Base-by-base conservation (phyloP, 1,139 yeast genomes). In the Protomyces lactucae-debilis region DNA sequence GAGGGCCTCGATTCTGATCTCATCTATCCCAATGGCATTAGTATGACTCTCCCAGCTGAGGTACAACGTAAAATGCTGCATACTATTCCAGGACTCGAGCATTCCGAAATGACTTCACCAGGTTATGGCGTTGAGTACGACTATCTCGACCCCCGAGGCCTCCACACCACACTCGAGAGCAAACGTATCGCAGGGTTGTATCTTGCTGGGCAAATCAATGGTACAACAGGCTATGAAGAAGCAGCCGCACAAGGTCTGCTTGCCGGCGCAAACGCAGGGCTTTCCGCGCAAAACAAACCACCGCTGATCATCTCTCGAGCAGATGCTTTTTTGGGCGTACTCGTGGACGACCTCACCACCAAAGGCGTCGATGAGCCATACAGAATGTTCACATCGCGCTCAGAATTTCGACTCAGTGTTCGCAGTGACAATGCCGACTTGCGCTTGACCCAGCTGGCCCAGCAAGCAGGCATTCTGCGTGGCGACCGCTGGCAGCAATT, bases 71-170 rank as follows among this genome's bases (percentile, higher is more conserved):
- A 82, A 68, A 82, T 92, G 80, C 83, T 95, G 61, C 79, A 80
- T 66, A 77, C 90, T 77, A 88, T 95, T 71, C 88, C 91, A 0
- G 99, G 99, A 0, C 82, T 96, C 65, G 97, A 90, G 71, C 85
- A 89, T 70, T 97, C 88, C 0, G 79, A 77, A 21, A 90, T 95
- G 90, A 73, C 87, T 5, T 97, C 91, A 72, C 97, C 98, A 0
- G 99, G 98, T 0, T 95, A 95, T 73, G 99, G 99, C 14, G 99
- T 95, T 1, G 99, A 95, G 74, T 95, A 95, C 72, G 99, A 95
- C 73, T 93, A 89, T 74, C 86, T 95, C 32, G 97, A 93, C 72
- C 99, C 99, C 1, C 80, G 96, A 68, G 97, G 92, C 72, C 79
- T 95, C 64, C 80, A 81, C 64, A 81, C 80, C 60, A 88, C 96